phyloP scores from a whole-genome alignment of 176 grass and related monocot species.

The Dactylis glomerata region DNA sequence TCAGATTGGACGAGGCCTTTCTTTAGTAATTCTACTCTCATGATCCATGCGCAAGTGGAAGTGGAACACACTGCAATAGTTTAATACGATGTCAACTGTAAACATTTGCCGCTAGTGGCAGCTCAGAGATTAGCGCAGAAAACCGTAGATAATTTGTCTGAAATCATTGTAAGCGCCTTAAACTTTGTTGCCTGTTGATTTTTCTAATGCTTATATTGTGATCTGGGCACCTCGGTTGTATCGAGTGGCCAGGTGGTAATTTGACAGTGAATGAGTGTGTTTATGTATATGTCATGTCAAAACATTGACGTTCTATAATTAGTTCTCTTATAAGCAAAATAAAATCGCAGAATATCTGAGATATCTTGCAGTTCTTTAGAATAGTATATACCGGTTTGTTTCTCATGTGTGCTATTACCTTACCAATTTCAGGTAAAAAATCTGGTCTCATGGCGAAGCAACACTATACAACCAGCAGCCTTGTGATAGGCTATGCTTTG shows the following conservation, averaged over 20 bases:
- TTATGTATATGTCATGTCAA: neutral
- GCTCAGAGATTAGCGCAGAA: neutral
- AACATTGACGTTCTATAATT: neutral
- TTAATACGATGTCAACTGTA: neutral
- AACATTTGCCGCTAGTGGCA: neutral
- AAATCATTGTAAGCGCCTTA: neutral
- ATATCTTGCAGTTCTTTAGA: neutral
- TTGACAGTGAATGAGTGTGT: neutral
- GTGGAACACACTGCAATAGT: neutral
- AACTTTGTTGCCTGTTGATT: neutral
- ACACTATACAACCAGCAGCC: slow-evolving; percentile 61
- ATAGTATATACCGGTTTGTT: neutral
- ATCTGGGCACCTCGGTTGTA: neutral
- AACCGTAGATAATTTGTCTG: neutral
- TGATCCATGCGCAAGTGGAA: neutral
- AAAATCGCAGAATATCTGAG: neutral
- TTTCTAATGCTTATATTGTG: neutral
- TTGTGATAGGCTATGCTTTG: slow-evolving; percentile 78
- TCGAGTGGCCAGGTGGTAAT: neutral
- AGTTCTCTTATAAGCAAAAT: neutral
- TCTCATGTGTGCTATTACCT: neutral
- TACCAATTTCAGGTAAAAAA: slow-evolving; percentile 38
- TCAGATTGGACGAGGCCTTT: neutral
- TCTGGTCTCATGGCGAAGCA: slow-evolving; percentile 51
- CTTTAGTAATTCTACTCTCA: neutral